Evolutionary conservation across 768 basidiomycete species (phyloP), one percentile per base, ranked within the genome.

Genomic region (Panus rudis): DNA sequence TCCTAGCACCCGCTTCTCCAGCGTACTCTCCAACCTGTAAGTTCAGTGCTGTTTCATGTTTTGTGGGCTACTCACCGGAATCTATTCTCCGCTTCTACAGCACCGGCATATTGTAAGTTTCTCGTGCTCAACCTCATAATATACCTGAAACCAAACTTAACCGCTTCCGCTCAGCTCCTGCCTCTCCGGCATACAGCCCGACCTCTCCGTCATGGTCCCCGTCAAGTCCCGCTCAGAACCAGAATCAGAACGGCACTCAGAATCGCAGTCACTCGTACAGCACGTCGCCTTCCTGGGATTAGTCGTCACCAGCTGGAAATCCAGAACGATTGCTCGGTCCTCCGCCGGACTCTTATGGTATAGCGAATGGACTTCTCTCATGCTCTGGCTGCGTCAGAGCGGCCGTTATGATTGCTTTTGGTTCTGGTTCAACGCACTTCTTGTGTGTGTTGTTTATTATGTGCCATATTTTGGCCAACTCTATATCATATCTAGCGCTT

Each of bases 1-100:
- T 37, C 10, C 17, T 24, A 91, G 88, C 88, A 45, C 88, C 88
- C 13, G 87, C 88, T 6, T 91, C 88, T 4, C 88, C 88, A 2
- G 76, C 86, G 3, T 92, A 91, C 69, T 89, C 88, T 35, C 88
- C 88, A 54, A 83, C 86, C 43, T 91, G 84, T 88, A 62, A 74
- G 84, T 76, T 11, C 11, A 13, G 37, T 30, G 4, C 11, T 8
- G 48, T 16, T 3, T 45, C 17, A 24, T 30, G 30, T 14, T 47
- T 16, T 46, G 43, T 3, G 26, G 39, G 31, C 23, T 37, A 14
- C 40, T 51, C 17, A 53, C 31, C 33, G 3, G 24, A 17, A 23
- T 26, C 44, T 21, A 27, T 28, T 16, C 26, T 35, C 28, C n/a
- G n/a, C n/a, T 44, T 45, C 31, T 46, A n/a, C 50, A 84, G 81